These are phyloP conservation scores for Thelephora ganbajun DNA, from an alignment of 768 basidiomycete genomes.

Conservation along the genomic window DNA sequence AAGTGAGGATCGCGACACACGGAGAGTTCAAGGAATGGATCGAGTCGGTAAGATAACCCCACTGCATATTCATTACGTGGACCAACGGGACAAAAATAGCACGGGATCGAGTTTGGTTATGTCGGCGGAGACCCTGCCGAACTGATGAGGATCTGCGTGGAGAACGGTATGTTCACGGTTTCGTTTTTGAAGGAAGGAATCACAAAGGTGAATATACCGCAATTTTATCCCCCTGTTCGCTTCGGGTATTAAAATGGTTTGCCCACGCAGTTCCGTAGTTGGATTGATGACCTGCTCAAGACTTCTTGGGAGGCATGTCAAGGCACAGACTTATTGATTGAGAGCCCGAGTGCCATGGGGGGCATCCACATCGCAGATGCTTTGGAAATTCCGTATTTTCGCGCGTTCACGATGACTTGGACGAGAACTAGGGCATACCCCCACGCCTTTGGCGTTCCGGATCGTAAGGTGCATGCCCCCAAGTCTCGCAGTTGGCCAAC, in stretches of 20 bases:
- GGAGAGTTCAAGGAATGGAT: constrained; percentile 93
- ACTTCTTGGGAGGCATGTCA: constrained; percentile 97
- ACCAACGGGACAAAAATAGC: constrained; percentile 26
- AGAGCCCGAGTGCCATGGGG: constrained; percentile 95
- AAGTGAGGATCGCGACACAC: constrained; percentile 84
- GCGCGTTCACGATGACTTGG: constrained; percentile 98
- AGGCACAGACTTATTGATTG: constrained; percentile 83
- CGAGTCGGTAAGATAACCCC: constrained; percentile 53
- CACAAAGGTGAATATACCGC: constrained; percentile 44
- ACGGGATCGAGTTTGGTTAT: constrained; percentile 90
- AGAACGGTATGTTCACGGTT: constrained; percentile 96
- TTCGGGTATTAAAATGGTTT: background rate
- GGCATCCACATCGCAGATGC: constrained; percentile 97
- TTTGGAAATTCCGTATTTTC: constrained; percentile 82
- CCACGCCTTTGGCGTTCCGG: constrained; percentile 95
- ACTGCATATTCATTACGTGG: background rate
- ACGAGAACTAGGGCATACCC: constrained; percentile 91
- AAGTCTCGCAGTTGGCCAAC: constrained; percentile 5
- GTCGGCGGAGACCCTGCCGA: constrained; percentile 98
- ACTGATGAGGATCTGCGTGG: constrained; percentile 93
- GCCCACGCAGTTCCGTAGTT: constrained; percentile 72
- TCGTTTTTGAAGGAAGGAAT: constrained; percentile 88
- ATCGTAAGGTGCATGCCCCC: constrained; percentile 50
- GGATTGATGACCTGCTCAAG: constrained; percentile 91
- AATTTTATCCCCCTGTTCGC: background rate